Evolutionary conservation across 2,329 filamentous ascomycete genomes (phyloP), one percentile per base, ranked within the genome.

Genomic region (Fusarium torreyae): DNA sequence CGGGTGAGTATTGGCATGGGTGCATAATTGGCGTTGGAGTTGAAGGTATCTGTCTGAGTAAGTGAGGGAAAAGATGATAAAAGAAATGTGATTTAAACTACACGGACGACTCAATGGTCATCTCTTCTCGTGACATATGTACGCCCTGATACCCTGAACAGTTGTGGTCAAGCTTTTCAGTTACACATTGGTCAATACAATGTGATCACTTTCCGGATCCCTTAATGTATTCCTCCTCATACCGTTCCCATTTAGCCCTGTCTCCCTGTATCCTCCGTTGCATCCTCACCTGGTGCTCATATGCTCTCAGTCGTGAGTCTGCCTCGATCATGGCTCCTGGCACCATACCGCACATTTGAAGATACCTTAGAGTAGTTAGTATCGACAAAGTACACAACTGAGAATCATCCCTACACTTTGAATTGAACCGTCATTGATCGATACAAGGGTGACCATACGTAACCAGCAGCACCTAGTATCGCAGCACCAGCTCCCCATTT

Each of bases 311-410:
- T 50, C 89, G 85, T 57, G 83, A 80, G 75, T 95, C 92, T 4
- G 92, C 92, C 81, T 94, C 91, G 55, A 94, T 85, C 86, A 92
- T 92, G 74, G 89, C 86, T 43, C 92, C 92, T 34, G 93, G 75
- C n/a, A 92, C 90, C 92, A 94, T 94, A 63, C 89, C 90, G n/a
- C 90, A 92, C 91, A 94, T 93, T 78, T 94, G 92, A 17, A 94
- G 83, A 76, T 93, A 95, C 31, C 92, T 94, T 74, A 26, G 33
- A 57, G 48, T 52, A 51, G 33, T 57, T 46, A 58, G 57, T 63
- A 43, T 20, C 28, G 52, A 22, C 14, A 33, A 62, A 2, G 13
- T 13, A 45, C 14, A 42, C 15, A 17, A 22, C 38, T 20, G 10
- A 28, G 31, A 42, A 58, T 55, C 33, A 45, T 28, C 81, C 88